Conservation (phyloP, 1,284 basidiomycete species). For the Agroathelia rolfsii region DNA sequence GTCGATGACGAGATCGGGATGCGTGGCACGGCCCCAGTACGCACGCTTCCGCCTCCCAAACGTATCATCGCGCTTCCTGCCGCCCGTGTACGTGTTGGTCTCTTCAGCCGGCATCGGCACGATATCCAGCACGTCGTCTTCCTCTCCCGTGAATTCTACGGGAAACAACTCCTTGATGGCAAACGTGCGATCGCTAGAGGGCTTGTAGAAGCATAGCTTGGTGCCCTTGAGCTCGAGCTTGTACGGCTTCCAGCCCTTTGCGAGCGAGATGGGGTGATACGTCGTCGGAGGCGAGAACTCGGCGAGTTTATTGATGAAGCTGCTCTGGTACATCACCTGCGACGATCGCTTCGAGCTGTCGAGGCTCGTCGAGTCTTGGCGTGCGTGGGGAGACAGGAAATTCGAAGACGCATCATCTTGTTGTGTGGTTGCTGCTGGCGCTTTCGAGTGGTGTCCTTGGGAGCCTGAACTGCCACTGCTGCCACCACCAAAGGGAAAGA, state of each 20-base stretch:
- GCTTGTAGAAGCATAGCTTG: slow-evolving; percentile 77
- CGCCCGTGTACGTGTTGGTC: slow-evolving; percentile 15
- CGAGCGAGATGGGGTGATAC: slow-evolving; percentile 24
- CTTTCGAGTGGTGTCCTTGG: too few relatives aligned
- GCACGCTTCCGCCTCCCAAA: slow-evolving; percentile 49
- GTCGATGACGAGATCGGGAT: slow-evolving; percentile 53
- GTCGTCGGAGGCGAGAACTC: slow-evolving; percentile 32
- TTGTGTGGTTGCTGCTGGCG: too few relatives aligned
- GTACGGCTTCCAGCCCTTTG: slow-evolving; percentile 75
- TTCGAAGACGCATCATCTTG: too few relatives aligned
- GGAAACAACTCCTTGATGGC: slow-evolving; percentile 69
- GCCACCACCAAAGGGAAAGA: too few relatives aligned
- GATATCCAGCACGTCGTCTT: slow-evolving; percentile 19
- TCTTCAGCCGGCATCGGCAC: slow-evolving; percentile 12
- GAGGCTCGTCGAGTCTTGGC: slow-evolving; percentile 15
- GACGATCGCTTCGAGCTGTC: slow-evolving; percentile 47
- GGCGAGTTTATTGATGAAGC: slow-evolving; percentile 64
- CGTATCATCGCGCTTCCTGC: slow-evolving; percentile 24
- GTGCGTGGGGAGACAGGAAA: too few relatives aligned
- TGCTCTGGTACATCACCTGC: slow-evolving; percentile 64
- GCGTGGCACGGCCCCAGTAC: slow-evolving; percentile 69
- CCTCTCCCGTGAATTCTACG: slow-evolving; percentile 42
- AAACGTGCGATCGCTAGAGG: slow-evolving; percentile 52
- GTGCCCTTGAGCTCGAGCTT: slow-evolving; percentile 73
- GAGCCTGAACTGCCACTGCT: too few relatives aligned